Evolutionary conservation across 1,139 yeast genomes (phyloP), one percentile per base, ranked within the genome.

Genomic region (Nakaseomyces nivariensis): DNA sequence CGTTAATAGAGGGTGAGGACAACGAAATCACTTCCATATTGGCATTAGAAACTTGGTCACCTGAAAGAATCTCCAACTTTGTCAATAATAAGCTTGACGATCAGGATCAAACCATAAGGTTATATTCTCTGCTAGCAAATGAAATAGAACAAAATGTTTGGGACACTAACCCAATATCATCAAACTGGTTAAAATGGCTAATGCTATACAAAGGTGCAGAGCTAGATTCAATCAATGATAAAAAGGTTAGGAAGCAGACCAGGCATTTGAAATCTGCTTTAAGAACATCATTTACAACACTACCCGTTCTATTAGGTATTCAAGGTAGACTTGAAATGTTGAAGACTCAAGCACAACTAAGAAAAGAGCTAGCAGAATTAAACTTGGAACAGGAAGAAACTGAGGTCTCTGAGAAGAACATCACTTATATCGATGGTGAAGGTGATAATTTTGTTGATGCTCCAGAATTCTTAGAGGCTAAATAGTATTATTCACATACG

Each of bases 241-340:
- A 59, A 40, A 52, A 56, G 17, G 51, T 52, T 11, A 58, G 54
- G 43, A 65, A 63, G 45, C 51, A 54, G 11, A 49, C 56, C 8
- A 66, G 60, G 46, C 62, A 56, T 33, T 45, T 65, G 8, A 62
- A 58, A 50, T 52, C 60, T 5, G 52, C 64, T 1, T 46, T 66
- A 31, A 60, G 55, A 40, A 32, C 57, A 10, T 59, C 67, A 1
- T 53, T 54, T 9, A 65, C 61, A 13, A 54, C 61, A 1, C 50
- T 90, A 50, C 92, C 95, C 2, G 75, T 85, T 49, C 72, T 90
- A 47, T 71, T 90, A 52, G 87, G 94, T 46, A 74, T 92, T 48
- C 95, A 90, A 64, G 97, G 97, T 47, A 79, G 95, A 57, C 71
- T 92, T 53, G 84, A 81, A 56, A 76, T 92, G 72, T 72, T 90